Base-by-base conservation (phyloP, 345 rosid species). In the Acer negundo region DNA sequence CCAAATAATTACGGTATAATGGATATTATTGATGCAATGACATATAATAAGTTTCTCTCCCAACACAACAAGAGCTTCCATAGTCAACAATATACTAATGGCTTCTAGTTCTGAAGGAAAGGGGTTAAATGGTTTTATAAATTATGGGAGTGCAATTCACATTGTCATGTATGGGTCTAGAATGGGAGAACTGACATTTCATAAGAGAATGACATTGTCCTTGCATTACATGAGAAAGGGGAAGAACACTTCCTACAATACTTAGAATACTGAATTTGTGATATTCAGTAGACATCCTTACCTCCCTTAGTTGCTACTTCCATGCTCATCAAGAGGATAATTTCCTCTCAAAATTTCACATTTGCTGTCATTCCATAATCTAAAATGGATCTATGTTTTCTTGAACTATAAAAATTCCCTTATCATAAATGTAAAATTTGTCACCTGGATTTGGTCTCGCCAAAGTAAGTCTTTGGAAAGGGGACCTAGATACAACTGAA, bases 31-130 rank as follows among this genome's bases (percentile, higher is more conserved):
- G 22, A 71, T 31, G n/a, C 47, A 49, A 65, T 20, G 62, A 42
- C 16, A 59, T 24, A 62, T 19, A 12, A 35, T 26, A 64, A 70
- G 56, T 69, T 42, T 58, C 79, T 47, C 17, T 74, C 44, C 26
- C 51, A 42, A 23, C 11, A 44, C 23, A 56, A 58, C 47, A 59
- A 38, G 66, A 73, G 22, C 2, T 13, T 35, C 47, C 24, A 70
- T 23, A 65, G 46, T 70, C 46, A 70, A 69, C 46, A 68, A 72
- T 16, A 42, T 63, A 53, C 6, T 61, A 12, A 22, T 11, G 56
- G 51, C 65, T 67, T 24, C 62, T 62, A 53, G 17, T 5, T 73
- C 35, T 23, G 12, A 65, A 35, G 10, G 42, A 42, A 58, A 72
- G 4, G 28, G 13, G 28, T 63, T 62, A 16, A 64, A 62, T 44